phyloP scores from a whole-genome alignment of 2,329 filamentous ascomycete genomes.

The Ophidiomyces ophidiicola region DNA sequence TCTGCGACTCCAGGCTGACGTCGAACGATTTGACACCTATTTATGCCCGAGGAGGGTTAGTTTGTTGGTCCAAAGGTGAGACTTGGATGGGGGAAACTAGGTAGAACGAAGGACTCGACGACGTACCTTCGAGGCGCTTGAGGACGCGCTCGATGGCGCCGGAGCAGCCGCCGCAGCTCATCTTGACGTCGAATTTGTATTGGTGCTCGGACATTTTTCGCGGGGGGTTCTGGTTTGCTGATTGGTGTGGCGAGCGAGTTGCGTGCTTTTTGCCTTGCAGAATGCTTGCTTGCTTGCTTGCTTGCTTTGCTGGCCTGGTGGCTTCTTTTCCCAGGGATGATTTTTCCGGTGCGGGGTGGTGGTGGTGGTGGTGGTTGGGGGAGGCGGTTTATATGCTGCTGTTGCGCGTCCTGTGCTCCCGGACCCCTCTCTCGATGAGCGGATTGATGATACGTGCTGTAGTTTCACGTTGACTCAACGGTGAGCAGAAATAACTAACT shows the following conservation, averaged over 20 bases:
- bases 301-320: too few species aligned
- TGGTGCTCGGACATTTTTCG: slow-evolving; percentile 62
- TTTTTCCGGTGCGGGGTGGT: too few species aligned
- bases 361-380: too few species aligned
- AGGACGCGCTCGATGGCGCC: slow-evolving; percentile 85
- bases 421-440: too few species aligned
- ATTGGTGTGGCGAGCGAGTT: background rate
- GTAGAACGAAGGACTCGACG: background rate
- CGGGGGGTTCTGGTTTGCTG: background rate
- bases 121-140: slow-evolving; percentile 76
- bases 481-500: too few species aligned
- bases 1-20: slow-evolving; percentile 76
- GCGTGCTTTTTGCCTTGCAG: too few species aligned
- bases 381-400: too few species aligned
- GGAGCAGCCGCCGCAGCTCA: slow-evolving; percentile 94
- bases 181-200: slow-evolving; percentile 90
- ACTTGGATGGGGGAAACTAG: background rate
- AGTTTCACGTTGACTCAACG: too few species aligned
- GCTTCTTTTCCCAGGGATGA: too few species aligned
- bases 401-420: too few species aligned
- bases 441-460: too few species aligned
- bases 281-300: too few species aligned
- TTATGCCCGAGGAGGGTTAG: slow-evolving; percentile 1
- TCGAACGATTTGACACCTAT: slow-evolving; percentile 75
- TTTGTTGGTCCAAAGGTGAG: background rate